phyloP scores from a whole-genome alignment of 2,329 filamentous ascomycete genomes.

The Scortechinia acanthostroma region DNA sequence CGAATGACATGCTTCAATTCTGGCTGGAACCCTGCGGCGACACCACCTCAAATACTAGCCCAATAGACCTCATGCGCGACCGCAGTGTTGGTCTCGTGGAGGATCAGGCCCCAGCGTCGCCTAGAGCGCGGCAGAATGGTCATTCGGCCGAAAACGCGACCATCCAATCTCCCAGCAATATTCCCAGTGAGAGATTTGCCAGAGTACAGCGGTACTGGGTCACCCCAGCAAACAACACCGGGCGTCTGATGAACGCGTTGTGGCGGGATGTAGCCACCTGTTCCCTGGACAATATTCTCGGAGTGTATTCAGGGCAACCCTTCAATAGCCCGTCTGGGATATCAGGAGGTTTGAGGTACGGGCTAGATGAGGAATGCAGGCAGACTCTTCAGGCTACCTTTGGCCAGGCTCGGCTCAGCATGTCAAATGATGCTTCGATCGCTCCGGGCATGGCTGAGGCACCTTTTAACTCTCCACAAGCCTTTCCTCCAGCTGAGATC shows the following conservation, averaged over 20 bases:
- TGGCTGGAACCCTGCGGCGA: conserved; percentile 23
- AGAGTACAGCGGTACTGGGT: conserved; percentile 31
- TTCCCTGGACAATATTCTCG: conserved; percentile 27
- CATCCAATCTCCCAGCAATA: not conserved
- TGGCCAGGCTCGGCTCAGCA: conserved; percentile 12
- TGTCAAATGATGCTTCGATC: conserved; percentile 11
- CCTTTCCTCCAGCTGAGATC: conserved; percentile 39
- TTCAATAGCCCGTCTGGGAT: conserved; percentile 10
- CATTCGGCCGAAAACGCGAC: not conserved
- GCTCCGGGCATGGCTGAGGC: conserved; percentile 14
- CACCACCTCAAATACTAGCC: conserved; percentile 14
- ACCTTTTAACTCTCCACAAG: conserved; percentile 10
- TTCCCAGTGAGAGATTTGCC: conserved; percentile 27
- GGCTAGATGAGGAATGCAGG: conserved; percentile 29
- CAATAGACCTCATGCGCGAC: conserved; percentile 11
- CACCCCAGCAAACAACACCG: conserved; percentile 21
- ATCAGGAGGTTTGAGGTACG: conserved; percentile 17
- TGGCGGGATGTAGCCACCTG: conserved; percentile 27
- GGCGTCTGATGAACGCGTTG: conserved; percentile 27
- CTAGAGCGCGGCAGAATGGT: not conserved
- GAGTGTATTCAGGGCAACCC: conserved; percentile 4
- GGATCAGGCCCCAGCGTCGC: conserved; percentile 3
- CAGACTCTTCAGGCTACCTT: conserved; percentile 25
- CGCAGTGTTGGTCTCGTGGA: not conserved
- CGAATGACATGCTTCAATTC: conserved; percentile 21